phyloP scores from a whole-genome alignment of 2,329 filamentous ascomycete genomes.

The Pyricularia grisea region DNA sequence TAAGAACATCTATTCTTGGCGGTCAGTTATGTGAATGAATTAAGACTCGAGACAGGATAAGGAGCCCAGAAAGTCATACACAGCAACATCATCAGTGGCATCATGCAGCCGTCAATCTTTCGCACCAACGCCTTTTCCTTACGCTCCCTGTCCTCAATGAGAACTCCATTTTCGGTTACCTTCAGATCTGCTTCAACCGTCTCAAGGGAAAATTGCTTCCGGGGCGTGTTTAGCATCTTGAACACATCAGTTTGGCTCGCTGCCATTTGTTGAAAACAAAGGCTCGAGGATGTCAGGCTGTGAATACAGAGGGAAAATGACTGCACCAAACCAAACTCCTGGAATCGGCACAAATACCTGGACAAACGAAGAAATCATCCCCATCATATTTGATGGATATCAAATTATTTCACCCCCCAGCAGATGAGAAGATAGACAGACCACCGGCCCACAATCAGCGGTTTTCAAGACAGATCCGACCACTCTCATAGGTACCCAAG shows the following conservation, averaged over 20 bases:
- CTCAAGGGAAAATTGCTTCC: background rate
- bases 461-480: background rate
- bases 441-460: background rate
- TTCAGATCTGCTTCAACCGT: background rate
- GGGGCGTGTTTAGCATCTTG: background rate
- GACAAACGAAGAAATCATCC: background rate
- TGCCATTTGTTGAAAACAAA: background rate
- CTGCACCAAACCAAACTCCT: background rate
- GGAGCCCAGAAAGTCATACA: slow-evolving; percentile 19
- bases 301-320: background rate
- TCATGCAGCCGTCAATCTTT: slow-evolving; percentile 47
- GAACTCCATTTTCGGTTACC: background rate
- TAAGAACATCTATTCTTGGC: slow-evolving; percentile 44
- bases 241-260: background rate
- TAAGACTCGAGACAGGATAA: background rate
- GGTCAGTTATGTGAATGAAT: slow-evolving; percentile 21
- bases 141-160: slow-evolving; percentile 15
- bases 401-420: background rate
- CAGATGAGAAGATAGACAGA: background rate
- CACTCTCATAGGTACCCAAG: background rate
- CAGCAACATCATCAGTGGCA: slow-evolving; percentile 36
- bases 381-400: background rate
- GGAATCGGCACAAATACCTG: background rate
- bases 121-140: slow-evolving; percentile 42
- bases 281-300: background rate